Conservation (phyloP, 345 rosid genomes). For the Dimocarpus longan region DNA sequence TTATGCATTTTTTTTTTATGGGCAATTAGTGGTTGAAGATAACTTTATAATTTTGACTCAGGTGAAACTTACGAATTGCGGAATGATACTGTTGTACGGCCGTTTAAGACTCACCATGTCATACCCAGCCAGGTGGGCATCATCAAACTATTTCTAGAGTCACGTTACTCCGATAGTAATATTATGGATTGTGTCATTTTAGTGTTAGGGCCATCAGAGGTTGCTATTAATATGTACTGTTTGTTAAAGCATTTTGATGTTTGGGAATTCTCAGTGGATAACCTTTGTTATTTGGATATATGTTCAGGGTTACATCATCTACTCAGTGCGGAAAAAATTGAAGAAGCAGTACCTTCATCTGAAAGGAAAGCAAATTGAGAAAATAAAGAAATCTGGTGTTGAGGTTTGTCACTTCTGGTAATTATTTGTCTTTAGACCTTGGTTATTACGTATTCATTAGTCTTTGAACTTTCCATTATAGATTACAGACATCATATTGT, state of each 20-base stretch:
- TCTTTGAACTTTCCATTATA: slow-evolving; percentile 31
- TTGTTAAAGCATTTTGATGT: not conserved
- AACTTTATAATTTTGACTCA: slow-evolving; percentile 33
- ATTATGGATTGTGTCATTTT: not conserved
- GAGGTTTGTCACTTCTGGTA: slow-evolving; percentile 49
- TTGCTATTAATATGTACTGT: not conserved
- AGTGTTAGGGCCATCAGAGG: not conserved
- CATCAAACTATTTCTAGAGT: not conserved
- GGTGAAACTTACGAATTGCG: slow-evolving; percentile 93
- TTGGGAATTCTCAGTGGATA: slow-evolving; percentile 10
- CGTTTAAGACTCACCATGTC: slow-evolving; percentile 85
- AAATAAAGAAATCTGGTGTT: slow-evolving; percentile 83
- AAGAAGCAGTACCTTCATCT: slow-evolving; percentile 86
- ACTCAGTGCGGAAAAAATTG: slow-evolving; percentile 83
- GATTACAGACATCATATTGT: slow-evolving; percentile 83
- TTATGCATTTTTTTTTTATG: not conserved
- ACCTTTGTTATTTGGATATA: slow-evolving; percentile 24
- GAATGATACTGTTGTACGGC: slow-evolving; percentile 80
- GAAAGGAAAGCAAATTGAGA: slow-evolving; percentile 93
- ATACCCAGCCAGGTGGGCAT: slow-evolving; percentile 83
- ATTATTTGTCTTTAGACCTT: not conserved
- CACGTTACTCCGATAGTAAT: not conserved
- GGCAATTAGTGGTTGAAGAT: slow-evolving; percentile 4
- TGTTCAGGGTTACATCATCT: slow-evolving; percentile 86
- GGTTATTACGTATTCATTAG: slow-evolving; percentile 16